These are phyloP conservation scores for Carallia brachiata DNA, from an alignment of 345 rosid species.

Conservation along the genomic window DNA sequence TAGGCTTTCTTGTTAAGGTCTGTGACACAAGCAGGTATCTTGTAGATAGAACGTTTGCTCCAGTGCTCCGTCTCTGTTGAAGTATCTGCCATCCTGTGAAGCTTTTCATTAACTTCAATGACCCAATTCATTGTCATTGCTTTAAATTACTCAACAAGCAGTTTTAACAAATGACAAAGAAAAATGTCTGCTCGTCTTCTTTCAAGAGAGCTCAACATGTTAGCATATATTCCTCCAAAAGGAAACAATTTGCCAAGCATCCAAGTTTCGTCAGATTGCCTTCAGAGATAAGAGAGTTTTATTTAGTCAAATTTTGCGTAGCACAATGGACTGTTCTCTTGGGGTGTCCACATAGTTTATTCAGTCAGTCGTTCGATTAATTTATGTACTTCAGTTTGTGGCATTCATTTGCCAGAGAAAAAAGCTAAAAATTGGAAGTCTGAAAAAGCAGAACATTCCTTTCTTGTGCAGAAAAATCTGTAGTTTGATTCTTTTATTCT, in stretches of 20 bases:
- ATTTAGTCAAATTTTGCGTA: no score
- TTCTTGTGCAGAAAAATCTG: no score
- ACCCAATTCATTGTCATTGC: conserved; percentile 19
- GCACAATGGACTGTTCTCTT: no score
- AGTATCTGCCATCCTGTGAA: conserved; percentile 12
- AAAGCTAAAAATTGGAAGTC: no score
- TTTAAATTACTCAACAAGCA: background rate
- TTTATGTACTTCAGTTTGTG: no score
- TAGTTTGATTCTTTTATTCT: no score
- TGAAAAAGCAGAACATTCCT: no score
- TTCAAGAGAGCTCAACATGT: no score
- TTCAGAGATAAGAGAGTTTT: background rate
- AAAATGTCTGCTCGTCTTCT: background rate
- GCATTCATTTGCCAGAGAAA: no score
- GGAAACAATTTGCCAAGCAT: background rate
- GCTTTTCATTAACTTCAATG: conserved; percentile 13
- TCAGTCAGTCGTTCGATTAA: no score
- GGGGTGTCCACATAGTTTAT: no score
- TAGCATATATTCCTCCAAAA: background rate
- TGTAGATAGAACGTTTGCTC: conserved; percentile 43
- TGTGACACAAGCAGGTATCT: conserved; percentile 28
- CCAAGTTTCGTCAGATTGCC: background rate
- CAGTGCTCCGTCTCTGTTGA: conserved; percentile 19
- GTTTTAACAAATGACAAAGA: background rate
- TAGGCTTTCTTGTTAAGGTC: conserved; percentile 37